phyloP scores from a whole-genome alignment of 192 early-diverging fungal species.

The Rhizophagus prolifer region DNA sequence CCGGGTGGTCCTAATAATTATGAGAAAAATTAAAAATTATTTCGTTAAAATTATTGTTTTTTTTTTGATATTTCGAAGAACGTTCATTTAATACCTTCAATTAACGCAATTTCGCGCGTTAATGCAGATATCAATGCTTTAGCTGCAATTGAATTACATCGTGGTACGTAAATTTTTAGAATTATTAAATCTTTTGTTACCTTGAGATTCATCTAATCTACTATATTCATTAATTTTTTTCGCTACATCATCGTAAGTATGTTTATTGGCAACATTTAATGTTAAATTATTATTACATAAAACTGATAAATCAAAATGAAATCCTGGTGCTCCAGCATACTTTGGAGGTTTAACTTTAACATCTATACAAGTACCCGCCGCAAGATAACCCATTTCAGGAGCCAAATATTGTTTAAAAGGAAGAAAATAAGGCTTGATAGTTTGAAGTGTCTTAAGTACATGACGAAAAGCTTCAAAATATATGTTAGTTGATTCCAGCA shows the following conservation, averaged over 20 bases:
- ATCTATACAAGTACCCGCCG: no score
- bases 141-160: conserved; percentile 5
- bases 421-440: conserved; percentile 30
- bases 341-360: conserved; percentile 32
- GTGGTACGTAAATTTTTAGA: no score
- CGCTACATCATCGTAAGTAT: neutral
- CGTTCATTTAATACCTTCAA: conserved; percentile 45
- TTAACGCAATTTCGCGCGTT: conserved; percentile 48
- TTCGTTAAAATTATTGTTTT: no score
- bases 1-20: conserved; percentile 40
- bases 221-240: conserved; percentile 25
- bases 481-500: conserved; percentile 39
- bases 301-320: conserved; percentile 36
- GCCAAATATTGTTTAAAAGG: conserved; percentile 46
- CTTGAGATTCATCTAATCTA: conserved; percentile 52
- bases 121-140: conserved; percentile 48
- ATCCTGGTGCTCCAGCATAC: conserved; percentile 38
- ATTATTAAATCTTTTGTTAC: neutral
- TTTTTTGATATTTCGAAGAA: no score
- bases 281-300: conserved; percentile 3
- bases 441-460: conserved; percentile 39
- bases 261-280: conserved; percentile 20
- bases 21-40: no score
- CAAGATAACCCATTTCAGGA: neutral
- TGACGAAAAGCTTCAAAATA: conserved; percentile 41